These are phyloP conservation scores for Leishmania tarentolae DNA, from an alignment of 208 protist species.

Conservation along the genomic window DNA sequence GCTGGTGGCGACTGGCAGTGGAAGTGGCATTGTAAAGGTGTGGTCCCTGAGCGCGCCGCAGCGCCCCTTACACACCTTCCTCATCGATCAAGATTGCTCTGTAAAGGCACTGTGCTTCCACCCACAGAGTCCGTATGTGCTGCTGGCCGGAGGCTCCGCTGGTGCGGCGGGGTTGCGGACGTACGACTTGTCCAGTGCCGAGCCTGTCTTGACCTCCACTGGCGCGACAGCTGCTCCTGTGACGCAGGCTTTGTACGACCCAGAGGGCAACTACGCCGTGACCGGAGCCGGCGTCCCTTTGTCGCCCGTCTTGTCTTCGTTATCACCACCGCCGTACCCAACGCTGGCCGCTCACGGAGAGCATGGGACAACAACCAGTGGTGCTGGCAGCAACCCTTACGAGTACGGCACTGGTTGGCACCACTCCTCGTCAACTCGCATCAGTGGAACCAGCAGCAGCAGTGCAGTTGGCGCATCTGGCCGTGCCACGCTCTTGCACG, in stretches of 20 bases:
- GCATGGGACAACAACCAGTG: background rate
- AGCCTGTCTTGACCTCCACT: conserved; percentile 30
- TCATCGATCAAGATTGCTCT: conserved; percentile 41
- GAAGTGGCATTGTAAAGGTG: conserved; percentile 58
- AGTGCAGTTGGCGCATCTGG: conserved; percentile 1
- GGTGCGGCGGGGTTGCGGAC: conserved; percentile 46
- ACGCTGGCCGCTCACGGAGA: conserved; percentile 4
- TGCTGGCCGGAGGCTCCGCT: conserved; percentile 52
- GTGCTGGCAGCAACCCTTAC: background rate
- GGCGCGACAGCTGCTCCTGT: conserved; percentile 48
- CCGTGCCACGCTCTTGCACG: conserved; percentile 13
- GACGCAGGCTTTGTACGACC: conserved; percentile 76
- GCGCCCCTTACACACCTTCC: conserved; percentile 37
- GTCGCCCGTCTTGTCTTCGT: background rate
- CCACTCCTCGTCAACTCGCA: conserved; percentile 18
- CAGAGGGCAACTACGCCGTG: conserved; percentile 67
- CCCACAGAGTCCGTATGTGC: conserved; percentile 65
- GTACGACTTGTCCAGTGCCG: conserved; percentile 61
- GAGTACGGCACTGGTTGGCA: conserved; percentile 17
- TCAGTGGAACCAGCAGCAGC: background rate
- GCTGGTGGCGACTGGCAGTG: conserved; percentile 63
- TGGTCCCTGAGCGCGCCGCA: conserved; percentile 59
- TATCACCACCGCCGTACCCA: background rate
- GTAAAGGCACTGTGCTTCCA: conserved; percentile 75
- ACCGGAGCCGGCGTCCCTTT: conserved; percentile 46